Base-by-base conservation (phyloP, 2,329 filamentous ascomycete genomes). In the Clonostachys chloroleuca region DNA sequence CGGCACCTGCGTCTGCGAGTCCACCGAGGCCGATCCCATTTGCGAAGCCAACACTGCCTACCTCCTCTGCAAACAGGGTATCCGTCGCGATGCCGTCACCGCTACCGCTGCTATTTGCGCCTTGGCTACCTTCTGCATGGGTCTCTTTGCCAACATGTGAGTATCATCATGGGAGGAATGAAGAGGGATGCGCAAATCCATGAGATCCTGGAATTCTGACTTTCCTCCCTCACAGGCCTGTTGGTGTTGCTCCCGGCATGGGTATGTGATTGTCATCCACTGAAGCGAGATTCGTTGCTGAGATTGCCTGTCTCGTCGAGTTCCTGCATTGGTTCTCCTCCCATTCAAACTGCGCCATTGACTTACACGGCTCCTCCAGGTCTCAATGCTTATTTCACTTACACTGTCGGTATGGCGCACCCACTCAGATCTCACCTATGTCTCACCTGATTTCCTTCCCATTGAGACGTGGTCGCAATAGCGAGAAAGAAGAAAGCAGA, bases 321-420 rank as follows among this genome's bases (percentile, higher is more conserved):
- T 30, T 30, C 24, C 24, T 30, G 6, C 24, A 30, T 10, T 30
- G 24, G 9, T 30, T 30, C 9, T 30, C 24, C 24, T 30, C 4
- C 24, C 8, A 30, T 30, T 30, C 24, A 10, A 30, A 9, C 8
- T 30, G 24, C 24, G 24, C 24, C 24, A 30, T 30, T 30, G 36
- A 39, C 36, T 39, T n/a, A 39, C 36, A n/a, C 17, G 36, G 10
- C 14, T 39, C 3, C 36, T 39, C 14, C 36, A 39, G 36, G 36
- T n/a, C 66, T 95, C 47, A 95, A 95, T 60, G 89, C 89, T 16
- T 95, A 95, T 64, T 95, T 95, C 60, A 80, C 89, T 24, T 95
- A 87, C 61, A 87, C 82, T 14, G 69, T 71, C 34, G 64, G 61
- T 64, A 51, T 54, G 59, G 52, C 40, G 46, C 16, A 45, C 42